phyloP scores from a whole-genome alignment of 78 protist genomes.

The Cavenderia fasciculata region DNA sequence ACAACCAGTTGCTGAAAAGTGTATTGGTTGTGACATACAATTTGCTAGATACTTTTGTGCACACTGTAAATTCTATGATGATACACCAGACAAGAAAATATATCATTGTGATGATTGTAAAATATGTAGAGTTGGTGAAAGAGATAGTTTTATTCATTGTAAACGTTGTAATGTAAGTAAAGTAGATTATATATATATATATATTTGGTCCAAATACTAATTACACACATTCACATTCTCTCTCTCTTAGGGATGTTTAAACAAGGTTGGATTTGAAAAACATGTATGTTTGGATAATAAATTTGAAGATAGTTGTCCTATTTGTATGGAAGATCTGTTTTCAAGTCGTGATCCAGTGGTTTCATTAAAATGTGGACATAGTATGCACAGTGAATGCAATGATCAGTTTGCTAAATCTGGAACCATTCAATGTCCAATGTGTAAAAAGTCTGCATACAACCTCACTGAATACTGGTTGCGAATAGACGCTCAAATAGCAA shows the following conservation, averaged over 20 bases:
- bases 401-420: neutral
- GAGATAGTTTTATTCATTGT: slow-evolving; percentile 32
- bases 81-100: slow-evolving; percentile 11
- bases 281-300: slow-evolving; percentile 75
- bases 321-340: slow-evolving; percentile 84
- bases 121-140: slow-evolving; percentile 43
- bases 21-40: slow-evolving; percentile 13
- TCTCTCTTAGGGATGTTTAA: slow-evolving; percentile 8
- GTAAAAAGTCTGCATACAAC: slow-evolving; percentile 59
- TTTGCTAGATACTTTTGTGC: slow-evolving; percentile 46
- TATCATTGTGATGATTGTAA: slow-evolving; percentile 48
- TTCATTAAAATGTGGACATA: slow-evolving; percentile 81
- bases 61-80: slow-evolving; percentile 56
- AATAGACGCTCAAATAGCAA: slow-evolving; percentile 21
- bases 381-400: slow-evolving; percentile 71
- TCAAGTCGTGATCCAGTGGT: slow-evolving; percentile 1
- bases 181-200: neutral
- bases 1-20: slow-evolving; percentile 45
- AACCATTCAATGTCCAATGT: slow-evolving; percentile 75
- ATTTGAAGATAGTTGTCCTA: slow-evolving; percentile 74
- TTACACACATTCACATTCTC: neutral
- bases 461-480: neutral
- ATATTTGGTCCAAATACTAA: neutral
- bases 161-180: neutral
- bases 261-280: neutral